Percentiles rank a stretch among this genome's conserved stretches.
Evolutionary conservation across 345 rosid genomes (phyloP).

Genomic region (Syzygium grande): DNA sequence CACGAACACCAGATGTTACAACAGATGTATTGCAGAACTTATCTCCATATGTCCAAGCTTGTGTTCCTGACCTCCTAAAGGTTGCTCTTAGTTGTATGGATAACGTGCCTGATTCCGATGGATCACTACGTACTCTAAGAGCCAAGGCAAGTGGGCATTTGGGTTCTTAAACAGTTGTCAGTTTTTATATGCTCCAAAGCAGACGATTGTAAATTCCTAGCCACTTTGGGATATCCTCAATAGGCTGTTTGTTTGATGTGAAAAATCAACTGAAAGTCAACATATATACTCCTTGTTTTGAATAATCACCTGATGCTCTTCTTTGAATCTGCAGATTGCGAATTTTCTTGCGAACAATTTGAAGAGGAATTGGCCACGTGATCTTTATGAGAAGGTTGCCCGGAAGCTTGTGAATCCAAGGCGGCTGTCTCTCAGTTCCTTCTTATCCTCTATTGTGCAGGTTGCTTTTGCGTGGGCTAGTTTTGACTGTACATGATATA

Average conservation of each 20-base stretch:
- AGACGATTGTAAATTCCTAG: background rate
- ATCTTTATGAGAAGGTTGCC: slow-evolving; percentile 73
- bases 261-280: background rate
- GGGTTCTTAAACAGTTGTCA: background rate
- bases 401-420: slow-evolving; percentile 54
- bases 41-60: slow-evolving; percentile 78
- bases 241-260: background rate
- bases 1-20: slow-evolving; percentile 54
- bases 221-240: background rate
- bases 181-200: background rate
- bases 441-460: background rate
- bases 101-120: slow-evolving; percentile 80
- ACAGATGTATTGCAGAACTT: slow-evolving; percentile 50
- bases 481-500: background rate
- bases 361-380: slow-evolving; percentile 85
- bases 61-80: slow-evolving; percentile 83
- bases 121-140: slow-evolving; percentile 83
- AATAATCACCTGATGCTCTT: background rate
- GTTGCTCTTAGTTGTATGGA: slow-evolving; percentile 80
- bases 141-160: slow-evolving; percentile 54
- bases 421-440: background rate
- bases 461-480: background rate
- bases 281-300: background rate
- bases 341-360: slow-evolving; percentile 80
- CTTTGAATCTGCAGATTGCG: slow-evolving; percentile 52